Evolutionary conservation across 352 stramenopile species (phyloP).

Genomic region (Phytopythium delawarense): DNA sequence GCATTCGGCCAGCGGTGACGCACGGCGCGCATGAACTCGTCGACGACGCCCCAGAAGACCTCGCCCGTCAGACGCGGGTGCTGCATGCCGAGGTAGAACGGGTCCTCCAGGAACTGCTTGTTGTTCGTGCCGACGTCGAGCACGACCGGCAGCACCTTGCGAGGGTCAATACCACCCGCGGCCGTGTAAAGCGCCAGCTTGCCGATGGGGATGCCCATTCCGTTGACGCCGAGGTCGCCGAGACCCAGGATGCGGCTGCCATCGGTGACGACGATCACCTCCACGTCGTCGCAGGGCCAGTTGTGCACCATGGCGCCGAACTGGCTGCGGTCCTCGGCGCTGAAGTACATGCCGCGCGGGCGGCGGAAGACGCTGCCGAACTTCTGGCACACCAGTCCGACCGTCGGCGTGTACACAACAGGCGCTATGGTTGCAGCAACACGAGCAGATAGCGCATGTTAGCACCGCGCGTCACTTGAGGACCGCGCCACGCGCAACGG

Average conservation of each 20-base stretch:
- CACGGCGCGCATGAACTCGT: constrained; percentile 90
- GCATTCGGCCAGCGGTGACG: constrained; percentile 90
- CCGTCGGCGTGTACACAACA: constrained; percentile 97
- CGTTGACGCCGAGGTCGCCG: constrained; percentile 95
- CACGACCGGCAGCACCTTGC: constrained; percentile 93
- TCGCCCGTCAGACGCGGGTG: constrained; percentile 87
- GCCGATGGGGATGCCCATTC: constrained; percentile 97
- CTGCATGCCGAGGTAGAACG: constrained; percentile 94
- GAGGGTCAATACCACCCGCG: constrained; percentile 92
- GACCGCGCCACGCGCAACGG: neutral
- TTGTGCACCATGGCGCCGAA: constrained; percentile 92
- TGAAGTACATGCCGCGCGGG: constrained; percentile 95
- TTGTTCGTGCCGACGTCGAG: constrained; percentile 98
- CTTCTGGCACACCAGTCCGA: constrained; percentile 92
- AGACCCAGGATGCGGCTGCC: constrained; percentile 95
- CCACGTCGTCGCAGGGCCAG: constrained; percentile 95
- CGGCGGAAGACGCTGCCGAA: constrained; percentile 90
- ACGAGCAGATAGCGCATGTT: neutral
- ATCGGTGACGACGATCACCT: constrained; percentile 97
- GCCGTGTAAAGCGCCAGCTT: constrained; percentile 96
- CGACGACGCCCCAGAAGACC: constrained; percentile 94
- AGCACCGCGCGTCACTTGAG: neutral
- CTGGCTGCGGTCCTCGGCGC: constrained; percentile 87
- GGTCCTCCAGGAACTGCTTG: constrained; percentile 89
- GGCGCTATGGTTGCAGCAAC: constrained; percentile 46